Evolutionary conservation across 2,329 filamentous ascomycete genomes (phyloP).

Genomic region (Periconia sp.): DNA sequence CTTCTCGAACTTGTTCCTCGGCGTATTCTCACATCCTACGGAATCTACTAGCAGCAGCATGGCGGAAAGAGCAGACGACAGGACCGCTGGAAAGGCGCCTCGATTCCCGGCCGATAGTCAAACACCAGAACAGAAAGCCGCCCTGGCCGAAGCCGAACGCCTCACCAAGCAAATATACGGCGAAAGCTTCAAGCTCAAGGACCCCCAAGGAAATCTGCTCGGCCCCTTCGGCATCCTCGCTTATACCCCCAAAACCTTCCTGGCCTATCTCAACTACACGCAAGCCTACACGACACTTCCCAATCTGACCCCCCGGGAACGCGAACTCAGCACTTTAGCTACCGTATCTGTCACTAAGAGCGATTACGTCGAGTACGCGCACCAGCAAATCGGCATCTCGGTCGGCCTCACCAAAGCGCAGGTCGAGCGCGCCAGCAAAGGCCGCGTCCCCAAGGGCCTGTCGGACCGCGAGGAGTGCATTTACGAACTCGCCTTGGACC

Average conservation of each 20-base stretch:
- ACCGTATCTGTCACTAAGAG: slow-evolving; percentile 1
- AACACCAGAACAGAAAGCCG: neutral
- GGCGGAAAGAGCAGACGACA: too few species aligned
- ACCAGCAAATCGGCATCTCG: slow-evolving; percentile 5
- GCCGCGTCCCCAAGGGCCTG: neutral
- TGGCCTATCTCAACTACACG: slow-evolving; percentile 5
- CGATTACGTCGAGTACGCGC: slow-evolving; percentile 7
- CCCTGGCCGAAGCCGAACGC: neutral
- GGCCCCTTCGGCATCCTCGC: slow-evolving; percentile 9
- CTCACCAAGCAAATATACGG: slow-evolving; percentile 2
- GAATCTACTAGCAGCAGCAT: too few species aligned
- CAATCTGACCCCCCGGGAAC: slow-evolving; percentile 2
- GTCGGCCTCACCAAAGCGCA: slow-evolving; percentile 5
- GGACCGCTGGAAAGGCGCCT: neutral
- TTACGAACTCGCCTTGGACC: slow-evolving; percentile 6
- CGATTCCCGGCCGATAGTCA: slow-evolving; percentile 3
- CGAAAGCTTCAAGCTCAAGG: slow-evolving; percentile 5
- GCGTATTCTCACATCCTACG: too few species aligned
- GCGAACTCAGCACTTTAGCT: slow-evolving; percentile 7
- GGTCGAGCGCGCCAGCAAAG: slow-evolving; percentile 1
- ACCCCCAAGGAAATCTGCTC: slow-evolving; percentile 4
- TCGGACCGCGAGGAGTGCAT: slow-evolving; percentile 4
- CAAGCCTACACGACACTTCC: neutral
- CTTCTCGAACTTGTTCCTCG: too few species aligned
- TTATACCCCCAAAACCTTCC: slow-evolving; percentile 5